A percentile compares a stretch with the other conserved stretches of the same genome.
Conservation (phyloP, 345 rosid genomes). For the Heritiera fomes region DNA sequence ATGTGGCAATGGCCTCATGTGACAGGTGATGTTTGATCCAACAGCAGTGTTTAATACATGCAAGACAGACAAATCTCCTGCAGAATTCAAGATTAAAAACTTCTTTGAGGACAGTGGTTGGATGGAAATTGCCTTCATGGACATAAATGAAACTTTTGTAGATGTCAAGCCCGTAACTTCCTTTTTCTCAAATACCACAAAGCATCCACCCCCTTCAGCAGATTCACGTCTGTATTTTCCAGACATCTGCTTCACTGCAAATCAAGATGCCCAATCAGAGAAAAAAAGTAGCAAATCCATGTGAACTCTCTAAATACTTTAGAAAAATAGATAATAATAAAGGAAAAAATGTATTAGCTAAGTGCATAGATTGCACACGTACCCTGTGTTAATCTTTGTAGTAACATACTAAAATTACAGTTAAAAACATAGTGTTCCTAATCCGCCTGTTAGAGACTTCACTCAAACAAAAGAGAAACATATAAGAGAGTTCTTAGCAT, state of each 20-base stretch:
- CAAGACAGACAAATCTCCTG: conserved; percentile 59
- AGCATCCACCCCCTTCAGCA: conserved; percentile 43
- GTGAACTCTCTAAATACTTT: conserved; percentile 3
- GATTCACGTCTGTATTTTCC: conserved; percentile 52
- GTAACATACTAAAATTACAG: not conserved
- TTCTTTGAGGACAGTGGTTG: conserved; percentile 55
- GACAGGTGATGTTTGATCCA: conserved; percentile 44
- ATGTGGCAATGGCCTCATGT: conserved; percentile 54
- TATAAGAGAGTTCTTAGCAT: conserved; percentile 19
- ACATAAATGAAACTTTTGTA: conserved; percentile 23
- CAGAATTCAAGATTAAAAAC: conserved; percentile 62
- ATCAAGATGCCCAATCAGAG: conserved; percentile 25
- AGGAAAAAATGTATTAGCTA: not conserved
- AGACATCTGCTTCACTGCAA: conserved; percentile 57
- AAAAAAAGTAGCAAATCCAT: not conserved
- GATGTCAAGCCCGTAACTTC: conserved; percentile 35
- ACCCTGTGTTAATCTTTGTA: not conserved
- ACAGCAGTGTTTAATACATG: conserved; percentile 35
- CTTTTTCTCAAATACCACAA: conserved; percentile 45
- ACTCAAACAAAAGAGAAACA: conserved; percentile 4
- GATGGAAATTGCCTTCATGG: conserved; percentile 55
- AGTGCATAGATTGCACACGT: conserved; percentile 9
- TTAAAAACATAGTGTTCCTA: conserved; percentile 1
- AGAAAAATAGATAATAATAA: not conserved
- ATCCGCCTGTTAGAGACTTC: not conserved